Base-by-base conservation (phyloP, 148 eudicot genomes). In the Chenopodium album region DNA sequence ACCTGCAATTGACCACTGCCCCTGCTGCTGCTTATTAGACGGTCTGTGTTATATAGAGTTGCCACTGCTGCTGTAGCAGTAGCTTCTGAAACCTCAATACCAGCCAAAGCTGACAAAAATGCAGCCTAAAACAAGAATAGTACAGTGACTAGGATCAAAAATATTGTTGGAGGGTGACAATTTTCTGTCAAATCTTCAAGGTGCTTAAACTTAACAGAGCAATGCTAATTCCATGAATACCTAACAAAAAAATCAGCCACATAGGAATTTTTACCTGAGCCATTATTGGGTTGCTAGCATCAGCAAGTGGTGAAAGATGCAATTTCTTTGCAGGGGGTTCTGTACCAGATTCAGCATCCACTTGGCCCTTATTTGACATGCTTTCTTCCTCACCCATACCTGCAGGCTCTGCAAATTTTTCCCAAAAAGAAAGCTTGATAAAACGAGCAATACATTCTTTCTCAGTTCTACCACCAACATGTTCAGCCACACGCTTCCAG, bases 231-330 rank as follows among this genome's bases (percentile, higher is more conserved):
- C 29, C 52, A 34, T 11, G 48, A 37, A 16, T 9, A 83, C 31
- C 23, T 23, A 44, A 69, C 62, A 60, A 59, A 70, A 60, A 37
- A 41, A n/a, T 52, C 14, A 48, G 67, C 71, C 65, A 60, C 19
- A 60, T 16, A 48, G 17, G 29, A 23, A 31, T 34, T 26, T 12
- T 78, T 89, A 96, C 99, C 97, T 96, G 98, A 29, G 97, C 97
- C 95, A 97, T 89, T 62, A 97, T 94, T 54, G 99, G 99, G 87
- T 97, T 97, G 87, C 99, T 97, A 56, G 95, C 89, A 86, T 97
- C 98, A 77, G 97, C 94, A 80, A 94, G 90, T 16, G 99, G 99
- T 37, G 90, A 88, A 66, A 93, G 93, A 69, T 92, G 88, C 84
- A 82, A 81, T 88, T 83, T 91, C 87, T 97, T 97, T 59, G 87